These are phyloP conservation scores for Gentiana dahurica DNA, from an alignment of 257 asterid genomes.

Conservation along the genomic window DNA sequence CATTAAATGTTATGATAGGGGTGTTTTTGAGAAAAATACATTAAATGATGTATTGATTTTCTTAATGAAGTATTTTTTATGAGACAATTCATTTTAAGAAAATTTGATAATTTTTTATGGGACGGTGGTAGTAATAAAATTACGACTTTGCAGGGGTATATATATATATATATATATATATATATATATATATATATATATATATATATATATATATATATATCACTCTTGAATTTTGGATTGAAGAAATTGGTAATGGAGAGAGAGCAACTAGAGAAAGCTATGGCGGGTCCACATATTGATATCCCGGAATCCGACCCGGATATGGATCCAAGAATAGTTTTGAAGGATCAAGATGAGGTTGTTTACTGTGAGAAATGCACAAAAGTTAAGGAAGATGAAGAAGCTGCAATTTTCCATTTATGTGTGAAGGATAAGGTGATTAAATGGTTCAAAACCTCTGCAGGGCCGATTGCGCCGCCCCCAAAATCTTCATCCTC, in stretches of 20 bases:
- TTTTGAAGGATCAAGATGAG: constrained; percentile 16
- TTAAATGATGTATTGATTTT: too few relatives aligned
- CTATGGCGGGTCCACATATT: constrained; percentile 18
- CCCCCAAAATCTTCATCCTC: constrained; percentile 18
- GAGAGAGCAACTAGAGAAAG: constrained; percentile 30
- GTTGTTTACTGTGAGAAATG: constrained; percentile 36
- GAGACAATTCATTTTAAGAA: too few relatives aligned
- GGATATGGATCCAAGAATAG: constrained; percentile 9
- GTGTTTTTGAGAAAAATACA: too few relatives aligned
- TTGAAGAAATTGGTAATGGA: constrained; percentile 14
- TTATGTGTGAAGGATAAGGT: constrained; percentile 59
- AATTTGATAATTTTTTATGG: too few relatives aligned
- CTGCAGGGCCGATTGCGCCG: constrained; percentile 47
- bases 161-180: too few relatives aligned
- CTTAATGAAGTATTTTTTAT: too few relatives aligned
- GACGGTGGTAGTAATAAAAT: too few relatives aligned
- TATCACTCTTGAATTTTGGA: constrained; percentile 3
- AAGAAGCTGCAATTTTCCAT: constrained; percentile 37
- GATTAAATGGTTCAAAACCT: constrained; percentile 19
- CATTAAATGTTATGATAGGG: too few relatives aligned
- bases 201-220: too few relatives aligned
- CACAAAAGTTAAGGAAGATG: constrained; percentile 16
- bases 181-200: too few relatives aligned
- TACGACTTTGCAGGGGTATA: too few relatives aligned
- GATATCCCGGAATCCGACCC: constrained; percentile 1